Evolutionary conservation across 139 green algal species (phyloP).

Genomic region (Nannochloris sp.): DNA sequence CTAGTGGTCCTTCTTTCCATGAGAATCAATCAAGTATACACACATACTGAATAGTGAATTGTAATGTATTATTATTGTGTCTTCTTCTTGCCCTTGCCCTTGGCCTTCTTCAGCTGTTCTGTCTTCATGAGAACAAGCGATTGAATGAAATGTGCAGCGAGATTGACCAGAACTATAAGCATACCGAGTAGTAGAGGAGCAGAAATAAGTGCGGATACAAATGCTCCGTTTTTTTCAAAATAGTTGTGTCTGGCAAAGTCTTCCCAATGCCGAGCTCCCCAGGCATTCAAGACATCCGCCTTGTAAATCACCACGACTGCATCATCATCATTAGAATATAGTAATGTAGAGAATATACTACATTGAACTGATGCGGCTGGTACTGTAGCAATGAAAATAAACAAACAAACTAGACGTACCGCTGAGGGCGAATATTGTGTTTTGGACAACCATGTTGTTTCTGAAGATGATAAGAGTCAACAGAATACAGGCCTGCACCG

Average conservation of each 20-base stretch:
- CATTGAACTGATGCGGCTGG: no score
- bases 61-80: not conserved
- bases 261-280: slow-evolving; percentile 27
- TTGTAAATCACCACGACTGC: slow-evolving; percentile 32
- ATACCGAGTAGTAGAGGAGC: slow-evolving; percentile 40
- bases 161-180: slow-evolving; percentile 37
- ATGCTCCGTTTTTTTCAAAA: slow-evolving; percentile 43
- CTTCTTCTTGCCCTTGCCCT: not conserved
- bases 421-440: slow-evolving; percentile 20
- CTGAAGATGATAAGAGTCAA: slow-evolving; percentile 23
- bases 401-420: slow-evolving; percentile 3
- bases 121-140: not conserved
- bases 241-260: slow-evolving; percentile 42
- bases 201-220: slow-evolving; percentile 37
- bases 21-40: no score
- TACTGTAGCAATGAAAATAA: no score
- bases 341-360: no score
- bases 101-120: slow-evolving; percentile 7
- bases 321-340: not conserved
- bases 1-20: no score
- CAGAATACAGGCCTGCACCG: slow-evolving; percentile 25
- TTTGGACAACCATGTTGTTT: slow-evolving; percentile 12
- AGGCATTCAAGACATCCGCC: slow-evolving; percentile 36
- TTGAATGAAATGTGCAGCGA: not conserved
- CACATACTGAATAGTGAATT: no score